Percentiles rank a stretch among this genome's conserved stretches.
These are phyloP conservation scores for Pythium rhizo-oryzae DNA, from an alignment of 352 stramenopile genomes.

Conservation along the genomic window DNA sequence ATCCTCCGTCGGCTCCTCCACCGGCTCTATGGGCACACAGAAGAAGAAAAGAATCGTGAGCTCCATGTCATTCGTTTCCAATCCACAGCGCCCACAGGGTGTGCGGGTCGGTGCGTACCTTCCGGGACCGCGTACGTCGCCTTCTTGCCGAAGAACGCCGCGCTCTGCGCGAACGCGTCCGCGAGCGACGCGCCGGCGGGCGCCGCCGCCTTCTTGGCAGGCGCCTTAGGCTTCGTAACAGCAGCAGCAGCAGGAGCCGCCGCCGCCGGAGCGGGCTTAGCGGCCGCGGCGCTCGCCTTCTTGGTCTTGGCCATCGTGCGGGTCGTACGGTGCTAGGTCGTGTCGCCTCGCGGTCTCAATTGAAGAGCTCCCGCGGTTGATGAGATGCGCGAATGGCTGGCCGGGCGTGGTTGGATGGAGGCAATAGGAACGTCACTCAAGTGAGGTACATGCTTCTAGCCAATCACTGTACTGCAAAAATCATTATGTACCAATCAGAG, in stretches of 20 bases:
- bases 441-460: constrained; percentile 6
- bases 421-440: constrained; percentile 13
- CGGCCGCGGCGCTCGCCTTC: constrained; percentile 36
- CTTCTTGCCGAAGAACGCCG: constrained; percentile 70
- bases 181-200: constrained; percentile 28
- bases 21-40: not conserved
- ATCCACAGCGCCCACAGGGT: no score
- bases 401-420: constrained; percentile 12
- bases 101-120: not conserved
- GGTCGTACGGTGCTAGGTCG: not conserved
- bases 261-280: constrained; percentile 5
- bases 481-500: constrained; percentile 25
- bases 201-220: constrained; percentile 7
- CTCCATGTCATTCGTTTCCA: not conserved
- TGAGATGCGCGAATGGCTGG: constrained; percentile 26
- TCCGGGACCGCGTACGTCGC: constrained; percentile 42
- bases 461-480: constrained; percentile 27
- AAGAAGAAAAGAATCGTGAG: not conserved
- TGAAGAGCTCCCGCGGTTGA: not conserved
- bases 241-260: constrained; percentile 6
- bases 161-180: constrained; percentile 63
- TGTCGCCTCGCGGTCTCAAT: constrained; percentile 49
- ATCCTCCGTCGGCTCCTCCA: not conserved
- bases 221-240: constrained; percentile 1
- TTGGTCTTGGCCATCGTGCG: constrained; percentile 23